A percentile compares a stretch with the other conserved stretches of the same genome.
These are phyloP conservation scores for Bryopsis sp. DNA, from an alignment of 139 green algal species.

Conservation along the genomic window DNA sequence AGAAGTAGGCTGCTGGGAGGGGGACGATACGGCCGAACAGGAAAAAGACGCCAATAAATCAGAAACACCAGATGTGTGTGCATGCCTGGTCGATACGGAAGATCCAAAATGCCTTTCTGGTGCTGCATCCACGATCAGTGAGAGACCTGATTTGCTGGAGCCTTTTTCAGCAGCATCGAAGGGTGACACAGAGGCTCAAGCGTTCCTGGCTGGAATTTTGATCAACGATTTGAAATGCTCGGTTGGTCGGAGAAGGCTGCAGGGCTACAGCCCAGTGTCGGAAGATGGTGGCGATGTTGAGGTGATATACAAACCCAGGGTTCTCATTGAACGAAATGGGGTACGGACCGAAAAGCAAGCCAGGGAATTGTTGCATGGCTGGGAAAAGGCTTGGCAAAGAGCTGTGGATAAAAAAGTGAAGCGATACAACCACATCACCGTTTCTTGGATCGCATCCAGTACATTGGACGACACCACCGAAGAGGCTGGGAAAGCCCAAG, in stretches of 20 bases:
- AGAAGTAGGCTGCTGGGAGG: neutral
- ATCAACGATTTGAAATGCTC: neutral
- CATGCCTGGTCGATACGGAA: neutral
- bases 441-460: conserved; percentile 6
- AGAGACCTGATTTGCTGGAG: too few species aligned
- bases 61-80: neutral
- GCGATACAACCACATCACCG: conserved; percentile 3
- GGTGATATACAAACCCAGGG: too few species aligned
- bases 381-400: conserved; percentile 12
- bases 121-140: neutral
- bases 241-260: too few species aligned
- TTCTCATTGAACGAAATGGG: too few species aligned
- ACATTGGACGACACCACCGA: neutral
- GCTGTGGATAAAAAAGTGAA: neutral
- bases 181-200: too few species aligned
- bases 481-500: neutral
- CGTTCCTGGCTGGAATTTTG: neutral
- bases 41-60: too few species aligned
- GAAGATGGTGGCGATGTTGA: too few species aligned
- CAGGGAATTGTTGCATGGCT: conserved; percentile 4
- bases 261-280: too few species aligned
- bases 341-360: conserved; percentile 4
- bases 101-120: neutral
- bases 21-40: neutral
- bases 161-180: too few species aligned